Conservation (phyloP, 2,329 filamentous ascomycete species). For the Chaetomium sp. region DNA sequence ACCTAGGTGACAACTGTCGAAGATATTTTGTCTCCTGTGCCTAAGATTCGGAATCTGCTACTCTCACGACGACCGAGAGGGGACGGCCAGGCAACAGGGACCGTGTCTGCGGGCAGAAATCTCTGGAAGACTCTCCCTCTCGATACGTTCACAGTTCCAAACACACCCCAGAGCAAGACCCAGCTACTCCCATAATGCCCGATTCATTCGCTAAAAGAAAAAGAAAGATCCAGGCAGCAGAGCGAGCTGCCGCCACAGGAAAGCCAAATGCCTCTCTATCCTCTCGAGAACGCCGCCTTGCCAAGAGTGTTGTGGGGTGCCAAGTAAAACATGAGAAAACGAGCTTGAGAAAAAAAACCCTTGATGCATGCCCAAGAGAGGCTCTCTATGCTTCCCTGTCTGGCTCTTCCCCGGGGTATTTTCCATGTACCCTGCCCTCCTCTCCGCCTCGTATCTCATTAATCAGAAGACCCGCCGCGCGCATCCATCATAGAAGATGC, state of each 20-base stretch:
- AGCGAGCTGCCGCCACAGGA: slow-evolving; percentile 20
- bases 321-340: slow-evolving; percentile 23
- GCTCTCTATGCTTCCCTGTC: slow-evolving; percentile 22
- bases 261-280: slow-evolving; percentile 34
- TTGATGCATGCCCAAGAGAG: slow-evolving; percentile 30
- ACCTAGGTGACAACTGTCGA: background rate
- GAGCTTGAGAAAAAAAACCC: slow-evolving; percentile 20
- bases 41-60: background rate
- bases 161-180: slow-evolving; percentile 5
- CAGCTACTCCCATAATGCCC: slow-evolving; percentile 17
- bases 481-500: background rate
- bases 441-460: slow-evolving; percentile 22
- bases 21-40: background rate
- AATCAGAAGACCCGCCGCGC: slow-evolving; percentile 11
- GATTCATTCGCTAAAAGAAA: slow-evolving; percentile 28
- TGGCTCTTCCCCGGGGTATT: slow-evolving; percentile 25
- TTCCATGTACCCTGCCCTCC: slow-evolving; percentile 18
- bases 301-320: slow-evolving; percentile 25
- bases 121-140: background rate
- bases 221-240: slow-evolving; percentile 19
- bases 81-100: background rate
- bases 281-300: slow-evolving; percentile 34
- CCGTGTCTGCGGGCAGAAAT: background rate
- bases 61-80: background rate
- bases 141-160: background rate